Evolutionary conservation across 331 rosid species (phyloP).

Genomic region (Quercus phellos): DNA sequence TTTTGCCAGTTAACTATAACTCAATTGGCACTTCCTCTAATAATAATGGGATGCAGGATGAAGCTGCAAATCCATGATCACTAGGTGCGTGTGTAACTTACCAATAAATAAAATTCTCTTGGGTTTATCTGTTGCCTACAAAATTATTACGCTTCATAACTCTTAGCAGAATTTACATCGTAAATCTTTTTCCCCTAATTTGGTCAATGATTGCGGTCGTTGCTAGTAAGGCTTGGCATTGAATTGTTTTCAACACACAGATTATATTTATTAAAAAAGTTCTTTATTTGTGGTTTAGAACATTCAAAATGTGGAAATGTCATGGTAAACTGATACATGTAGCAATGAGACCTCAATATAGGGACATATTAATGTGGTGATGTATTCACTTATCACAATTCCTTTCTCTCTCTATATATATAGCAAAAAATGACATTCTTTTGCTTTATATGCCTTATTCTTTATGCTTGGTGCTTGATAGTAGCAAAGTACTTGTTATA

Average conservation of each 20-base stretch:
- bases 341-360: not conserved
- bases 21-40: too few species aligned
- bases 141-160: not conserved
- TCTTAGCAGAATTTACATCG: too few species aligned
- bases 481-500: not conserved
- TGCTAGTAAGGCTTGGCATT: not conserved
- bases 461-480: not conserved
- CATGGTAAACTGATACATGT: not conserved
- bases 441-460: not conserved
- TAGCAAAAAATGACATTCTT: not conserved
- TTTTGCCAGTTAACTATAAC: too few species aligned
- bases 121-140: not conserved
- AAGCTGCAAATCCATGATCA: too few species aligned
- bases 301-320: not conserved
- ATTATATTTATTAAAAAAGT: not conserved
- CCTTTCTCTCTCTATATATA: not conserved
- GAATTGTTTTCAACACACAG: not conserved
- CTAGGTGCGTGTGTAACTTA: too few species aligned
- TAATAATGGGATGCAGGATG: too few species aligned
- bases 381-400: not conserved
- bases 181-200: not conserved
- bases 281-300: not conserved
- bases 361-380: not conserved
- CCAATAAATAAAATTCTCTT: not conserved
- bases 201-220: not conserved